Evolutionary conservation across 352 stramenopile genomes (phyloP).

Genomic region (Phytophthora ohioensis): DNA sequence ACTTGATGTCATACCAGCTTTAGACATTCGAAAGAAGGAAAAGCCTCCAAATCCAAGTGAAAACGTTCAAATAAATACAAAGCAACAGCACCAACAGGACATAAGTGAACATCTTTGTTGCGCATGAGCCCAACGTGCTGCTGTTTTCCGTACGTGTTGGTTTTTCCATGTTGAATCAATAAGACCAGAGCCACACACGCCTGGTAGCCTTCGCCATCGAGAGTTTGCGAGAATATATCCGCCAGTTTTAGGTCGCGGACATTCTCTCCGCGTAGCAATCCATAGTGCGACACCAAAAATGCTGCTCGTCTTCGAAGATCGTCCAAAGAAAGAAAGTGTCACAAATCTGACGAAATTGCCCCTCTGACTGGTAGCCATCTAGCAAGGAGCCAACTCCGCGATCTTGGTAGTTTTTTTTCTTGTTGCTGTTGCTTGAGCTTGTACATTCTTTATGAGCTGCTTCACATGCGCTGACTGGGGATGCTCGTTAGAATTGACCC

Average conservation of each 20-base stretch:
- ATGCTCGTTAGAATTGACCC: not conserved
- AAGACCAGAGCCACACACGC: slow-evolving; percentile 10
- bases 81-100: slow-evolving; percentile 12
- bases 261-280: slow-evolving; percentile 16
- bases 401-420: not conserved
- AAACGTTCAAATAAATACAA: slow-evolving; percentile 22
- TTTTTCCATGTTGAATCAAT: slow-evolving; percentile 27
- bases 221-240: slow-evolving; percentile 2
- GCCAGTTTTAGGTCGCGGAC: slow-evolving; percentile 14
- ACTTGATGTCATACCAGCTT: slow-evolving; percentile 22
- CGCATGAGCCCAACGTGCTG: slow-evolving; percentile 25
- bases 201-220: slow-evolving; percentile 3
- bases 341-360: slow-evolving; percentile 5
- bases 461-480: not conserved
- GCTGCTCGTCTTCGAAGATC: not conserved
- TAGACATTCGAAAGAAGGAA: slow-evolving; percentile 3
- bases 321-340: slow-evolving; percentile 1
- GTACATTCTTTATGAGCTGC: not conserved
- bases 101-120: slow-evolving; percentile 20
- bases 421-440: not conserved
- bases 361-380: not conserved
- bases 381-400: not conserved
- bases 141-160: slow-evolving; percentile 19
- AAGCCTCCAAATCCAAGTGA: slow-evolving; percentile 12
- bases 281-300: slow-evolving; percentile 12